Base-by-base conservation (phyloP, 1,284 basidiomycete genomes). In the Inonotus obliquus region DNA sequence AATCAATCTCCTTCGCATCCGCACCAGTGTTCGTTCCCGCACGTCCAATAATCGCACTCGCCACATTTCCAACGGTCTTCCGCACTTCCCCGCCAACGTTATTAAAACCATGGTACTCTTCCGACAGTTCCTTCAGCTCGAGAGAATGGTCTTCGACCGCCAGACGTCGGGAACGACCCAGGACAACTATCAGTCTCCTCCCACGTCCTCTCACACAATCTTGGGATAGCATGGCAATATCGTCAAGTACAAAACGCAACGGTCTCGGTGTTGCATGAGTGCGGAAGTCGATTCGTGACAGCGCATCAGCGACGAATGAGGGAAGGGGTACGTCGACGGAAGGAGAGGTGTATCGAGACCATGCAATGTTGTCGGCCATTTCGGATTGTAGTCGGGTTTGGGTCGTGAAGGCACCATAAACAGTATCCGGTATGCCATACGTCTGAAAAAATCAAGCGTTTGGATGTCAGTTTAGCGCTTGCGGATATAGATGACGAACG, bases 61-160 rank as follows among this genome's bases (percentile, higher is more conserved):
- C 88, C n/a, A 89, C 83, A 71, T 94, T 91, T 2, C 92, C 92
- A 49, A 94, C 78, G 4, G 91, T 92, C 80, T 90, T 90, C 71
- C 82, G 79, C 63, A 93, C 83, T 67, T 87, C 84, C 19, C 73
- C 66, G 1, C 77, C 77, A 10, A 84, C 73, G 37, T 70, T 74
- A 48, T 78, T 77, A 2, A 4, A 9, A 1, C 48, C 48, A 14
- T 49, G 48, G 67, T 81, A 74, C 68, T 85, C 81, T 23, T 84
- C 80, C 72, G 88, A 78, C 21, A 93, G 70, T 63, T 79, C 75
- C 63, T 83, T 83, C 57, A 93, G 70, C 75, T 94, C 92, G 53
- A 67, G 67, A 10, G 75, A 69, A 70, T 89, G 87, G 66, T 82
- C 81, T 70, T 88, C 83, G 53, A 84, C 79, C 9, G 87, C 84